Evolutionary conservation across 148 eudicot genomes (phyloP).

Genomic region (Agrostemma githago): DNA sequence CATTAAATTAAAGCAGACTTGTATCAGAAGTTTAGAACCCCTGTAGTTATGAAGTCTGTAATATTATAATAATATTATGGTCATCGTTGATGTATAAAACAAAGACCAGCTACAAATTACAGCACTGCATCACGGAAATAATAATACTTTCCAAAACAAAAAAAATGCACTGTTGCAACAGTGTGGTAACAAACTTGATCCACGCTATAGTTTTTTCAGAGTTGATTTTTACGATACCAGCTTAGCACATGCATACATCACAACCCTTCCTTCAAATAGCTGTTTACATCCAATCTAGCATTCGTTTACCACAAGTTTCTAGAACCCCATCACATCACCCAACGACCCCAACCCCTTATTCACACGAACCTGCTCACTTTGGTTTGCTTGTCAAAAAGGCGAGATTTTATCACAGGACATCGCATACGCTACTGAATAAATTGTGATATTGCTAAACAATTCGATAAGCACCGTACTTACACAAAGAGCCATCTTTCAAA

Average conservation of each 20-base stretch:
- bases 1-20: constrained; percentile 9
- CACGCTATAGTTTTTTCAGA: not conserved
- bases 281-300: not conserved
- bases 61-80: not conserved
- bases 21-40: not conserved
- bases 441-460: not conserved
- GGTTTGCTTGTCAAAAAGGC: not conserved
- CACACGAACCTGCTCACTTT: not conserved
- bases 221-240: not conserved
- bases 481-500: not conserved
- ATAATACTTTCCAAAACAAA: not conserved
- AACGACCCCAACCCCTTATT: not conserved
- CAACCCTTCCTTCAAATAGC: not conserved
- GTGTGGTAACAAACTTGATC: not conserved
- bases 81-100: not conserved
- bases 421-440: not conserved
- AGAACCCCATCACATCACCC: not conserved
- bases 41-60: not conserved
- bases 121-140: not conserved
- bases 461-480: not conserved
- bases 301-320: not conserved
- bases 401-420: not conserved
- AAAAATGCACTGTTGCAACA: not conserved
- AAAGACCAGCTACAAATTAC: not conserved
- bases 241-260: not conserved